These are phyloP conservation scores for Fraxinus nigra DNA, from an alignment of 305 asterid species.

Conservation along the genomic window DNA sequence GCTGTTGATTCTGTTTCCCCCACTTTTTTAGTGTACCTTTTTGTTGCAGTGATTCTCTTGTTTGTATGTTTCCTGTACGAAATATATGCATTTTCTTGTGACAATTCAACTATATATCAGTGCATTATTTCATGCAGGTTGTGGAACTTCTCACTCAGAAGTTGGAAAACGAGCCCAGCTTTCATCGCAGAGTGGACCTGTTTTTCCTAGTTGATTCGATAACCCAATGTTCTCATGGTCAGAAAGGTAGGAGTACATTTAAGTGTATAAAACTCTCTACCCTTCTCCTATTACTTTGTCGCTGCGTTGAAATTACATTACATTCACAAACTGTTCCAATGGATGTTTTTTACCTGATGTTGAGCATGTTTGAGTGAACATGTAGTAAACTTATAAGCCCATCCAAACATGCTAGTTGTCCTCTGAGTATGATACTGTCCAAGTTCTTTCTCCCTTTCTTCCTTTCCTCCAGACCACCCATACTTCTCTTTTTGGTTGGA, in stretches of 20 bases:
- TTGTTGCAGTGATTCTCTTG: neutral
- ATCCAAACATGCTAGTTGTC: slow-evolving; percentile 2
- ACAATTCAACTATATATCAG: slow-evolving; percentile 21
- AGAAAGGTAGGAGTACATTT: slow-evolving; percentile 57
- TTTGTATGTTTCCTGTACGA: neutral
- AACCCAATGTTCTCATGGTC: slow-evolving; percentile 93
- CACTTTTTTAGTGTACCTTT: neutral
- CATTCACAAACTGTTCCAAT: neutral
- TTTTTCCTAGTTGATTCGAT: slow-evolving; percentile 92
- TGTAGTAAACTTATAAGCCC: neutral
- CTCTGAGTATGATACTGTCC: slow-evolving; percentile 5
- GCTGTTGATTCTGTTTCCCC: neutral
- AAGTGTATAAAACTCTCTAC: neutral
- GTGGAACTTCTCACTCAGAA: slow-evolving; percentile 85
- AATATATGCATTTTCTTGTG: slow-evolving; percentile 1
- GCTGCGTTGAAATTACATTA: neutral
- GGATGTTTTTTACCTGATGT: slow-evolving; percentile 6
- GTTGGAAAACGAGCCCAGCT: slow-evolving; percentile 70
- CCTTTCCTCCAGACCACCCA: neutral
- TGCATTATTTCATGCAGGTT: slow-evolving; percentile 50
- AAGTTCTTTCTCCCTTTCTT: neutral
- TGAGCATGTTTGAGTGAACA: neutral
- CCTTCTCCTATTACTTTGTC: neutral
- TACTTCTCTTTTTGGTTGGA: neutral
- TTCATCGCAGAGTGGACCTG: slow-evolving; percentile 81